Evolutionary conservation across 2,329 filamentous ascomycete genomes (phyloP), one percentile per base, ranked within the genome.

Genomic region (Colletotrichum eremochloae): DNA sequence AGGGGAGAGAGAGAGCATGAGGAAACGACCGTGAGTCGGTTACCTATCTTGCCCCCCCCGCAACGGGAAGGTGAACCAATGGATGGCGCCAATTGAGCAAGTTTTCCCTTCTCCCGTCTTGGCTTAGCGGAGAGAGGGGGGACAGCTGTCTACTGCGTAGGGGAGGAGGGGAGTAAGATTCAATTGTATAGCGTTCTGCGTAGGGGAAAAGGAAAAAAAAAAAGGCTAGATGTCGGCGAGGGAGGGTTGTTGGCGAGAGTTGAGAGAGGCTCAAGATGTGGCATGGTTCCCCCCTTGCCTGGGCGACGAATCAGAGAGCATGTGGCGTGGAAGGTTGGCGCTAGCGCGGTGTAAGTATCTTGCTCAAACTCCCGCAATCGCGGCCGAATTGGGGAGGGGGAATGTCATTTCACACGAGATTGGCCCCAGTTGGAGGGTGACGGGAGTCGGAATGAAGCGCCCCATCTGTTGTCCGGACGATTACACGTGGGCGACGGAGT

Each of bases 71-170:
- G 62, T 52, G 42, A 58, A 9, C 73, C 73, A 73, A 73, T 74
- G n/a, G 62, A 61, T 31, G 64, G 40, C 69, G 69, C 74, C 74
- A 75, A 76, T 75, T 76, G 76, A 77, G 76, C 76, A 77, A 75
- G 75, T 74, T 74, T 65, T 42, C 64, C 61, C 61, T 20, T 56
- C 56, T 31, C 36, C 20, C 14, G 46, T n/a, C 61, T 53, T 46
- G 9, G 48, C 36, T 24, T 68, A 50, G 61, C 53, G 31, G 52
- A 31, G 38, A 18, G 14, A 20, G 38, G 44, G 14, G 24, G 31
- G 29, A 58, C 38, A 68, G 56, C 46, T 50, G 60, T 50, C 60
- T 36, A 38, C 46, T 50, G 60, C 38, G 44, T 36, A 38, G 31
- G 50, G 38, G 14, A 20, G 31, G 14, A 53, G 6, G 33, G 36